Conservation (phyloP, 2,329 filamentous ascomycete genomes). For the Neofusicoccum cordaticola region DNA sequence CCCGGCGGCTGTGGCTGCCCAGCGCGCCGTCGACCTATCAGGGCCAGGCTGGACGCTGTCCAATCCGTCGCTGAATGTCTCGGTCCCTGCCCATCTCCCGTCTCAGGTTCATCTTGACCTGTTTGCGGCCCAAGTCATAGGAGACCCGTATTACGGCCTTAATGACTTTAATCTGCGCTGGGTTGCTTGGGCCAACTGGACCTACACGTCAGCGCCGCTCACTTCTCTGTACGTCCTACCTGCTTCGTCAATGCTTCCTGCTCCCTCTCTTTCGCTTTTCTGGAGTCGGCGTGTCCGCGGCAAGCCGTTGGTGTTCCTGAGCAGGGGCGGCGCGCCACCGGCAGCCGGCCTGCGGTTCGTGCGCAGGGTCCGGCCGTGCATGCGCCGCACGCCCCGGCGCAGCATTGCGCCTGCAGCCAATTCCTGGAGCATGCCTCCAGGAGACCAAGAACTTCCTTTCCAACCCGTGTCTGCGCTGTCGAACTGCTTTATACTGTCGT, state of each 20-base stretch:
- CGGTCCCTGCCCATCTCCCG: conserved; percentile 54
- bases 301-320: neutral
- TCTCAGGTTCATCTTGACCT: conserved; percentile 61
- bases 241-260: neutral
- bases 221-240: conserved; percentile 6
- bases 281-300: neutral
- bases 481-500: neutral
- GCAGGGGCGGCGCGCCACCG: neutral
- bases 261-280: neutral
- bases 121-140: conserved; percentile 52
- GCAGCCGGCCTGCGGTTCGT: neutral
- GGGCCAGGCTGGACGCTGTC: conserved; percentile 44
- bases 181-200: conserved; percentile 60
- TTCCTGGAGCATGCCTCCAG: conserved; percentile 35
- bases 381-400: neutral
- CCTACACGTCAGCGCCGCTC: conserved; percentile 53
- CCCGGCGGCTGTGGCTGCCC: neutral
- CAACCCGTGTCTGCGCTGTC: neutral
- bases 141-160: conserved; percentile 53
- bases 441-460: no score
- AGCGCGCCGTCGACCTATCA: conserved; percentile 24
- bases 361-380: neutral
- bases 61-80: conserved; percentile 48
- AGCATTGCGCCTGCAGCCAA: conserved; percentile 17
- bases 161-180: conserved; percentile 61